Evolutionary conservation across 1,284 basidiomycete species (phyloP).

Genomic region (Cryptococcus wingfieldii): DNA sequence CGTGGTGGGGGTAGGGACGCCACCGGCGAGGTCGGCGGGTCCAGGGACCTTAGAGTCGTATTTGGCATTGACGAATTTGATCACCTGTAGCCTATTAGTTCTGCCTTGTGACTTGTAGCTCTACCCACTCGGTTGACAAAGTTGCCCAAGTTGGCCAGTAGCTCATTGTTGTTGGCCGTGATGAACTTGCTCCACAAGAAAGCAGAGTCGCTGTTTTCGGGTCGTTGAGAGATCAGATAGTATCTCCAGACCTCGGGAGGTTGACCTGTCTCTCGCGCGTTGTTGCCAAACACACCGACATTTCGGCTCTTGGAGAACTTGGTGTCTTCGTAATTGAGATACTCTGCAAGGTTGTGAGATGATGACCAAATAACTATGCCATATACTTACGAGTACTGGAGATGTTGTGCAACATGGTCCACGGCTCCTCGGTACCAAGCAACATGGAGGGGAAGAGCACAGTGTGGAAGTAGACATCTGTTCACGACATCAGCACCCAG

Average conservation of each 20-base stretch:
- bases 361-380: no score
- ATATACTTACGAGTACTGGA: conserved; percentile 89
- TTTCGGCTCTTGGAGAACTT: conserved; percentile 99
- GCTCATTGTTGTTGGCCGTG: conserved; percentile 85
- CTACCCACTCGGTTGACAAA: conserved; percentile 79
- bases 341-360: conserved; percentile 58
- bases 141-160: conserved; percentile 97
- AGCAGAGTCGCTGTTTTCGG: conserved; percentile 90
- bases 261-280: conserved; percentile 87
- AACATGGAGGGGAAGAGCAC: conserved; percentile 91
- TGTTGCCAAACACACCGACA: conserved; percentile 95
- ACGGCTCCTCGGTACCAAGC: conserved; percentile 81
- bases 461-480: conserved; percentile 93
- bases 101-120: not conserved
- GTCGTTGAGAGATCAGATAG: conserved; percentile 87
- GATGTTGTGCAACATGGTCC: conserved; percentile 93
- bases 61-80: conserved; percentile 89
- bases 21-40: conserved; percentile 62
- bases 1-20: conserved; percentile 55
- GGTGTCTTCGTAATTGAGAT: conserved; percentile 96
- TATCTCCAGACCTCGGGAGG: conserved; percentile 95
- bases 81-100: conserved; percentile 42
- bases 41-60: conserved; percentile 79
- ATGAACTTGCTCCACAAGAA: conserved; percentile 98
- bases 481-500: conserved; percentile 1